Conservation (phyloP, 305 asterid genomes). For the Solanum hybrid region DNA sequence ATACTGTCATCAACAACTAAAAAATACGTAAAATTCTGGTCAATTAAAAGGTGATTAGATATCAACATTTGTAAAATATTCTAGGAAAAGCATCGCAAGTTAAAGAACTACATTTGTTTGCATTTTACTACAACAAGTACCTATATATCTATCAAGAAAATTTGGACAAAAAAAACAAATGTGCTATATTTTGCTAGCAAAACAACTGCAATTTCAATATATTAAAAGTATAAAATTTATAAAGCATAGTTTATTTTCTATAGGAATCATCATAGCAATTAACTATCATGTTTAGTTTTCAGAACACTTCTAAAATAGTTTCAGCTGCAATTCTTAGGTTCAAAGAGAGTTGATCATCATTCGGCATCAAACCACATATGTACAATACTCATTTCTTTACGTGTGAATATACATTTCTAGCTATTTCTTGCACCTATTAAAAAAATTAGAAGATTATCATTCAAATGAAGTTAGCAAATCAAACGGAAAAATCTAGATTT, state of each 20-base stretch:
- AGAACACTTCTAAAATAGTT: background rate
- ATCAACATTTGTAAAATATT: too few relatives aligned
- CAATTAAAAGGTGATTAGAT: background rate
- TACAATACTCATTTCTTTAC: background rate
- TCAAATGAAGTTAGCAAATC: background rate
- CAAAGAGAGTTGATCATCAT: background rate
- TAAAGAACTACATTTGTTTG: background rate
- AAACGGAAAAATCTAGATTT: background rate
- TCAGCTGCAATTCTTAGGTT: background rate
- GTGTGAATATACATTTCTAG: background rate
- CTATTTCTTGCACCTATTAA: background rate
- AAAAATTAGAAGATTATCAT: background rate
- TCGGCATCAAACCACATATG: background rate
- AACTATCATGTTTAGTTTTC: background rate
- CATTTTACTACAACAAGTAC: background rate
- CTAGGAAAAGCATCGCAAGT: background rate
- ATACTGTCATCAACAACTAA: background rate
- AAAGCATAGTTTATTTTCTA: background rate
- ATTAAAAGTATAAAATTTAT: background rate
- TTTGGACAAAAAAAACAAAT: background rate
- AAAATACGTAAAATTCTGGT: too few relatives aligned
- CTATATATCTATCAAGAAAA: background rate
- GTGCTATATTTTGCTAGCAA: background rate
- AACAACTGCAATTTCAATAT: background rate
- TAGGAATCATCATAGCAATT: background rate